Evolutionary conservation across 75 land plant species (phyloP), one percentile per base, ranked within the genome.

Genomic region (Ceratopteris richardii): DNA sequence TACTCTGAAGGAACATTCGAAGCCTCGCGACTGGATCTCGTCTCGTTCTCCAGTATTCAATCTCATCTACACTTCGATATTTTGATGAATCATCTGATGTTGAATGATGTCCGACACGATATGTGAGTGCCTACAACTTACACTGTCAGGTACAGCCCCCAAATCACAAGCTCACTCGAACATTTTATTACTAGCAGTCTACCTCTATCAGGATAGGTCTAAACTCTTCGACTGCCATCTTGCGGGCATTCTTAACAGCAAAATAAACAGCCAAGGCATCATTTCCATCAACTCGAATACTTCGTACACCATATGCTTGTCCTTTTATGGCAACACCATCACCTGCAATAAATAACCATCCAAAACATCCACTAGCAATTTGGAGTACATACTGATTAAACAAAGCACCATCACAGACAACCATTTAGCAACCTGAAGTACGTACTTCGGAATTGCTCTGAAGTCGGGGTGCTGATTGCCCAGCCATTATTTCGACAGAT

Each of bases 1-100:
- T 79, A 10, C 71, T 56, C 36, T 77, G 70, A 30, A 91, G 21
- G 88, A 93, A 91, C 31, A 70, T 77, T 30, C 82, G 70, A 44
- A 76, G 82, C 52, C 88, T 74, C 25, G 76, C 44, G 3, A 91
- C 73, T 13, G 97, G 97, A 51, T 79, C 82, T 18, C 82, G 57
- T 13, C 55, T 57, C 24, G 40, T 73, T 61, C 73, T 79, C 94
- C 97, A 92, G 57, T 82, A 75, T 25, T 87, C 84, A 55, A 92
- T 85, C 59, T 92, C 97, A 61, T 87, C 80, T 17, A 57, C 54
- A 25, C 78, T 62, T 14, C 97, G 74, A 50, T 92, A 92, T 47
- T 92, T 92, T 24, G 88, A 78, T 14, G 94, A 92, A 48, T 92
- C 97, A 73, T 92, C 97, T 0, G 94, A 88, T 43, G 97, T 88